phyloP scores from a whole-genome alignment of 1,139 yeast genomes.

The Scheffersomyces insectosa region DNA sequence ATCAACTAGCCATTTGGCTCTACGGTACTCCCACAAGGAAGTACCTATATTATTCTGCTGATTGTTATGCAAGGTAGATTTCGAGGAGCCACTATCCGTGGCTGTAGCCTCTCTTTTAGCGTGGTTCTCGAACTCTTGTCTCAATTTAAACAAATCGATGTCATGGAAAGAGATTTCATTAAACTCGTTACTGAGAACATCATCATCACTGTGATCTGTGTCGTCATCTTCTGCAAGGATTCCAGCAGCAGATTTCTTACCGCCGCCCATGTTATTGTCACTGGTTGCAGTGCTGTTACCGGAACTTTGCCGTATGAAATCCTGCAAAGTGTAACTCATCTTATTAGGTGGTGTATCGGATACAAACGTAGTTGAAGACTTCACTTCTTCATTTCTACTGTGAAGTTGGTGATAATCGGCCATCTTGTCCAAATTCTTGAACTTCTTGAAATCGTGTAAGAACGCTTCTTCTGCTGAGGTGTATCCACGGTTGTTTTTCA shows the following conservation, averaged over 20 bases:
- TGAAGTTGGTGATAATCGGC: slow-evolving; percentile 21
- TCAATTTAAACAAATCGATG: slow-evolving; percentile 28
- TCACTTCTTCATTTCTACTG: slow-evolving; percentile 18
- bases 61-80: slow-evolving; percentile 7
- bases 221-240: slow-evolving; percentile 13
- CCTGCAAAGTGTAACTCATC: slow-evolving; percentile 22
- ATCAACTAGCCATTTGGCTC: slow-evolving; percentile 54
- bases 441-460: slow-evolving; percentile 32
- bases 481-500: slow-evolving; percentile 21
- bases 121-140: slow-evolving; percentile 24
- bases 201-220: slow-evolving; percentile 23
- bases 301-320: slow-evolving; percentile 24
- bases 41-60: slow-evolving; percentile 37
- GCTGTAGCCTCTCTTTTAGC: neutral
- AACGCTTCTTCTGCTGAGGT: slow-evolving; percentile 36
- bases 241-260: slow-evolving; percentile 1
- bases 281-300: slow-evolving; percentile 4
- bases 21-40: slow-evolving; percentile 58
- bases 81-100: slow-evolving; percentile 7
- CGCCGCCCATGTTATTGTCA: slow-evolving; percentile 1
- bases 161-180: slow-evolving; percentile 22
- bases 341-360: slow-evolving; percentile 14
- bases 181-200: slow-evolving; percentile 10
- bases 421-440: slow-evolving; percentile 38
- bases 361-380: slow-evolving; percentile 21